A percentile compares a stretch with the other conserved stretches of the same genome.
Evolutionary conservation across 768 basidiomycete genomes (phyloP).

Genomic region (Collybia mongolica): DNA sequence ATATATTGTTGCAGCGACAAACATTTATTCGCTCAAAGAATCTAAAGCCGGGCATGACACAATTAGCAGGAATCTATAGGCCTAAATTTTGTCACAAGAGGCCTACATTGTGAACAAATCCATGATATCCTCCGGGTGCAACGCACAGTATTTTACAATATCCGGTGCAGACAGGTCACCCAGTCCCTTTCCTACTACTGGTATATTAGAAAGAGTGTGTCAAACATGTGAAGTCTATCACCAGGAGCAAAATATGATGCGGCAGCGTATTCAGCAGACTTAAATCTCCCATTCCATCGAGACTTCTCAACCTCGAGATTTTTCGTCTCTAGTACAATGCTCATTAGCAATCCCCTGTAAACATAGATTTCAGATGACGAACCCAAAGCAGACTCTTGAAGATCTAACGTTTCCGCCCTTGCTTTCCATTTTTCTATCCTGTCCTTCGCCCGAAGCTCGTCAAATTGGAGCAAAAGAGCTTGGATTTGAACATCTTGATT

Average conservation of each 20-base stretch:
- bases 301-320: background rate
- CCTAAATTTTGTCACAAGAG: background rate
- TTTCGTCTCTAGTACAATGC: background rate
- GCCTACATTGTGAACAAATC: slow-evolving; percentile 54
- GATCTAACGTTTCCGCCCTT: slow-evolving; percentile 21
- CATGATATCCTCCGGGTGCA: slow-evolving; percentile 50
- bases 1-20: slow-evolving; percentile 14
- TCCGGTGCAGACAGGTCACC: slow-evolving; percentile 32
- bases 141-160: slow-evolving; percentile 44
- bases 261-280: slow-evolving; percentile 36
- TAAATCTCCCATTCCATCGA: slow-evolving; percentile 20
- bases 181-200: no score
- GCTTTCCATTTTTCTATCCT: slow-evolving; percentile 42
- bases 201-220: no score
- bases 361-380: slow-evolving; percentile 2
- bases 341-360: slow-evolving; percentile 2
- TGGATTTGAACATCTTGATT: slow-evolving; percentile 47
- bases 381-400: slow-evolving; percentile 4
- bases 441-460: slow-evolving; percentile 35
- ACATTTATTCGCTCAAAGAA: slow-evolving; percentile 57
- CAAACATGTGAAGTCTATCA: slow-evolving; percentile 9
- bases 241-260: slow-evolving; percentile 32
- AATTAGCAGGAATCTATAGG: background rate
- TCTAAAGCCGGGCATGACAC: slow-evolving; percentile 19
- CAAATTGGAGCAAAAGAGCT: slow-evolving; percentile 40